These are phyloP conservation scores for Colletotrichum coccodes DNA, from an alignment of 2,329 filamentous ascomycete species.

Conservation along the genomic window DNA sequence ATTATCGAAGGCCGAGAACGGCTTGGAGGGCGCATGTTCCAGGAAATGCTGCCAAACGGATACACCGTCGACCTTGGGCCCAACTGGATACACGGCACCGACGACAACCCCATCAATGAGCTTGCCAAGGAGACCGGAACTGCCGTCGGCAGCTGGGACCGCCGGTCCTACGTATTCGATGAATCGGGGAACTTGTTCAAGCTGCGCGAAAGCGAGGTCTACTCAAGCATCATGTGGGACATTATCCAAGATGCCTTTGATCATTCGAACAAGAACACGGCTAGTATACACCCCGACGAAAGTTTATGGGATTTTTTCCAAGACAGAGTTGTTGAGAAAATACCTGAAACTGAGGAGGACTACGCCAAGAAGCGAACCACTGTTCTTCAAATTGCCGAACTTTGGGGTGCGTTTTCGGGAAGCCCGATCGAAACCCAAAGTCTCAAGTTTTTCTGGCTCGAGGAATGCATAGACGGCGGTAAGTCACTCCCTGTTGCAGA, in stretches of 20 bases:
- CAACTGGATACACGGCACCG: conserved; percentile 85
- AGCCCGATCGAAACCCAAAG: conserved; percentile 72
- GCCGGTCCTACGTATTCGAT: conserved; percentile 65
- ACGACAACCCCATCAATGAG: conserved; percentile 75
- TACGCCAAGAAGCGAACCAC: conserved; percentile 52
- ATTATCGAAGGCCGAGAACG: conserved; percentile 75
- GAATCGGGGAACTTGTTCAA: conserved; percentile 63
- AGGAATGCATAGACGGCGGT: conserved; percentile 81
- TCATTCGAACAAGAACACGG: conserved; percentile 67
- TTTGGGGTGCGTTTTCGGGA: conserved; percentile 79
- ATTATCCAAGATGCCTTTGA: conserved; percentile 76
- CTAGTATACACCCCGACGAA: conserved; percentile 55
- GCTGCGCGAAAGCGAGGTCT: conserved; percentile 54
- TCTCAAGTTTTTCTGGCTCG: conserved; percentile 81
- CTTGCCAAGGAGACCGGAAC: conserved; percentile 72
- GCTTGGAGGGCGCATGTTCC: conserved; percentile 72
- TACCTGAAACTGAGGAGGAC: conserved; percentile 55
- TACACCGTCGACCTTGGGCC: conserved; percentile 70
- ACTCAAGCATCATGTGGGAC: conserved; percentile 70
- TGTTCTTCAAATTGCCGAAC: conserved; percentile 65
- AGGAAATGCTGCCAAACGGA: conserved; percentile 59
- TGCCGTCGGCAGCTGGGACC: conserved; percentile 57
- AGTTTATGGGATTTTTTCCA: conserved; percentile 67
- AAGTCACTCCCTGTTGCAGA: conserved; percentile 47
- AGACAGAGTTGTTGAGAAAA: conserved; percentile 53